phyloP scores from a whole-genome alignment of 331 rosid genomes.

The Prunus yedoensis region DNA sequence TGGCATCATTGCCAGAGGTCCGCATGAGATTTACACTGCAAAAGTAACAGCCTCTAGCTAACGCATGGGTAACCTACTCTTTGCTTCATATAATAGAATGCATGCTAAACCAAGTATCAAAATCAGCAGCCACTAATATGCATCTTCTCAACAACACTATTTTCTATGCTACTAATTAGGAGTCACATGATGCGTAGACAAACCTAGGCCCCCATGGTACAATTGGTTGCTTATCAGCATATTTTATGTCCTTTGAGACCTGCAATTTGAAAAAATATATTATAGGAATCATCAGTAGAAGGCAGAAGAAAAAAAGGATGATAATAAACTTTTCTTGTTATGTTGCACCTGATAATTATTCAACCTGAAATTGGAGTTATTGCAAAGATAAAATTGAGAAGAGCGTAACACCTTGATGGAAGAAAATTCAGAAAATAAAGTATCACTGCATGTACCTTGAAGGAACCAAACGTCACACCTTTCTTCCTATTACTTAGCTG shows the following conservation, averaged over 20 bases:
- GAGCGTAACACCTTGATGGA: background rate
- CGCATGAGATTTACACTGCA: background rate
- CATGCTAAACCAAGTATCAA: background rate
- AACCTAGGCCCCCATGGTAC: constrained; percentile 99
- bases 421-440: background rate
- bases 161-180: background rate
- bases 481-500: constrained; percentile 87
- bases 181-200: constrained; percentile 19
- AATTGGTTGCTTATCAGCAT: constrained; percentile 95
- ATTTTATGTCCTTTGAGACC: constrained; percentile 97
- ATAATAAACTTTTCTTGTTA: background rate
- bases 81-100: background rate
- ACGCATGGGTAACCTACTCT: background rate
- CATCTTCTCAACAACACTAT: background rate
- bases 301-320: background rate
- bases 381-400: constrained; percentile 4
- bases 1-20: background rate
- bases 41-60: background rate
- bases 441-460: constrained; percentile 54
- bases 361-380: background rate
- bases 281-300: constrained; percentile 20
- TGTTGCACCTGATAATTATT: background rate
- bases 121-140: background rate
- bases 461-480: constrained; percentile 83
- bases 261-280: constrained; percentile 30